Evolutionary conservation across 768 basidiomycete genomes (phyloP).

Genomic region (Cystofilobasidium macerans): DNA sequence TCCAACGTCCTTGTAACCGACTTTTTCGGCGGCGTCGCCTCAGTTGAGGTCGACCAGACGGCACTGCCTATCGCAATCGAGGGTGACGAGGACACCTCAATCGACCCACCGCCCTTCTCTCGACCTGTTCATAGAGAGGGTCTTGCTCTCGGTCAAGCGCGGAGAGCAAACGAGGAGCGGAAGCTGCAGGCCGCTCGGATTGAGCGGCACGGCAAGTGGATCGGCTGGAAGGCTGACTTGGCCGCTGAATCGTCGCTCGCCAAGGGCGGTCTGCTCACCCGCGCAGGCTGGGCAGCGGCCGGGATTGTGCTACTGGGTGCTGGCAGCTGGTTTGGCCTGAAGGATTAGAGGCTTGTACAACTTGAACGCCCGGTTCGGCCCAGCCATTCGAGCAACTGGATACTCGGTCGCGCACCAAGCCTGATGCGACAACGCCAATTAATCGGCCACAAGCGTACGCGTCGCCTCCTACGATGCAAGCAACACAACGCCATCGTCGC

Average conservation of each 20-base stretch:
- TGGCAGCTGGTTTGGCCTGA: neutral
- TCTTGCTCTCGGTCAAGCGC: neutral
- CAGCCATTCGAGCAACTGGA: too few species aligned
- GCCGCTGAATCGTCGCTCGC: too few species aligned
- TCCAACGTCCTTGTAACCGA: constrained; percentile 58
- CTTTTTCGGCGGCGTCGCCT: constrained; percentile 79
- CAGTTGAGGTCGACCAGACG: constrained; percentile 51
- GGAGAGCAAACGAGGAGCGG: neutral
- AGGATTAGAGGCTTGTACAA: neutral
- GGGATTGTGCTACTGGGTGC: neutral
- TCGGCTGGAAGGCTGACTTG: neutral
- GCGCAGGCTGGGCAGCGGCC: neutral
- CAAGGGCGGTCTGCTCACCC: neutral
- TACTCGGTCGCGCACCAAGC: too few species aligned
- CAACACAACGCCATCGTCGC: too few species aligned
- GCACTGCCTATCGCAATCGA: neutral
- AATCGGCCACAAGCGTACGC: too few species aligned
- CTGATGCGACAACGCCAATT: too few species aligned
- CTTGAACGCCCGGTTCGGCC: too few species aligned
- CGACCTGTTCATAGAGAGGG: neutral
- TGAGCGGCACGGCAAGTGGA: neutral
- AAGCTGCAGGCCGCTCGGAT: neutral
- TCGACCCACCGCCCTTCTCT: neutral
- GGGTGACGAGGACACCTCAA: too few species aligned
- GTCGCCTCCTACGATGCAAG: too few species aligned